phyloP scores from a whole-genome alignment of 2,329 filamentous ascomycete species.

The Penicillium sp. region DNA sequence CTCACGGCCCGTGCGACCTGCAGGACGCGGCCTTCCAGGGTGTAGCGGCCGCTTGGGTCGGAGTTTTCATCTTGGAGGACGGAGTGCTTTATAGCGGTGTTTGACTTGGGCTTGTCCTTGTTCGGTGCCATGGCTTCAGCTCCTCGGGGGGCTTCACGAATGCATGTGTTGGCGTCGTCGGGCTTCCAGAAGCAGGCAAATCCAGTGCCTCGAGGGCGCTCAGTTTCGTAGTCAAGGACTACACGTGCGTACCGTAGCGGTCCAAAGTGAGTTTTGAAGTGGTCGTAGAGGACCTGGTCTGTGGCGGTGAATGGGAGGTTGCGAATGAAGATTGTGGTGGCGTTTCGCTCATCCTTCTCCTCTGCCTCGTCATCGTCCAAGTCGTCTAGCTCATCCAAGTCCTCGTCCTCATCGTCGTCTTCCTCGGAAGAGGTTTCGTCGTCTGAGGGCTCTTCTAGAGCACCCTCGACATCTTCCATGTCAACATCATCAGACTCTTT shows the following conservation, averaged over 20 bases:
- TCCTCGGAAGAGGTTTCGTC: constrained; percentile 41
- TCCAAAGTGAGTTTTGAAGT: constrained; percentile 79
- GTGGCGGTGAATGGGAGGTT: constrained; percentile 88
- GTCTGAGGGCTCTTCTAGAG: constrained; percentile 40
- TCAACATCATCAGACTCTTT: constrained; percentile 46
- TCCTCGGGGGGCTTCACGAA: constrained; percentile 68
- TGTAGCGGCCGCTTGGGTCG: constrained; percentile 82
- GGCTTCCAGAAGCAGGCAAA: constrained; percentile 88
- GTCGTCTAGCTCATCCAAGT: constrained; percentile 44
- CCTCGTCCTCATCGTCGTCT: constrained; percentile 42
- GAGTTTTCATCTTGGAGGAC: constrained; percentile 81
- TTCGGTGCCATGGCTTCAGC: constrained; percentile 42
- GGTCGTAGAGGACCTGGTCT: constrained; percentile 76
- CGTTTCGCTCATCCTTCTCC: constrained; percentile 55
- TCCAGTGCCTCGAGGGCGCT: constrained; percentile 83
- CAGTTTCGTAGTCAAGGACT: constrained; percentile 81
- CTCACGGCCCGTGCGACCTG: constrained; percentile 82
- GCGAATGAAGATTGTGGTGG: constrained; percentile 82
- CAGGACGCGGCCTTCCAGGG: constrained; percentile 81
- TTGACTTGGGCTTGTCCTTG: constrained; percentile 36
- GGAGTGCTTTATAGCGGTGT: constrained; percentile 65
- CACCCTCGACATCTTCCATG: constrained; percentile 55
- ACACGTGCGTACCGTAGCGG: constrained; percentile 85
- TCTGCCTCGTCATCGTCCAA: constrained; percentile 44
- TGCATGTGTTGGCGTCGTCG: constrained; percentile 71